These are phyloP conservation scores for Penicillium sumatraense DNA, from an alignment of 2,329 filamentous ascomycete species.

Conservation along the genomic window DNA sequence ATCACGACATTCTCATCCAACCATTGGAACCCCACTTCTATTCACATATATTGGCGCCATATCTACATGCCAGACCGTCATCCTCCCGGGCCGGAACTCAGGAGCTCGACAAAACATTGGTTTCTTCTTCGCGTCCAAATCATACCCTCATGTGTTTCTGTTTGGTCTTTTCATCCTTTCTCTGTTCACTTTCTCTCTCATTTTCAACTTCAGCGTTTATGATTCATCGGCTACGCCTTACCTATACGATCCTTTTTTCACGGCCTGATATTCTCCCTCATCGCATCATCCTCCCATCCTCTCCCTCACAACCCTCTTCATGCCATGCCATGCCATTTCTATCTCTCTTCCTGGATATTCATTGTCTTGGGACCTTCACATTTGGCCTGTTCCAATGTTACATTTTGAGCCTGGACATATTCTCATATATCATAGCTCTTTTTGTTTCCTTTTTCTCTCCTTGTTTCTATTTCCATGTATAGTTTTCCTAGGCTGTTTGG, in stretches of 20 bases:
- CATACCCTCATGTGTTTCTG: constrained; percentile 27
- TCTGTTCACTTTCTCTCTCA: not conserved
- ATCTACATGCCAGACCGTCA: constrained; percentile 14
- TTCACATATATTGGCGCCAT: constrained; percentile 13
- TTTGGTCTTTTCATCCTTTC: no score
- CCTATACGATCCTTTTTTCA: constrained; percentile 27
- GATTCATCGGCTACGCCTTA: constrained; percentile 22
- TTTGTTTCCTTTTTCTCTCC: constrained; percentile 11
- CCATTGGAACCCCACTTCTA: not conserved
- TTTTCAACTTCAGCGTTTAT: constrained; percentile 2
- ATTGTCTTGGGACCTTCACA: not conserved
- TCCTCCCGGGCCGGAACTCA: constrained; percentile 28
- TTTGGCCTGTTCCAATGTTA: constrained; percentile 10
- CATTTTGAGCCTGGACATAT: constrained; percentile 25
- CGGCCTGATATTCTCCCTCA: constrained; percentile 19
- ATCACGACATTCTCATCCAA: constrained; percentile 10
- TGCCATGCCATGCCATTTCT: not conserved
- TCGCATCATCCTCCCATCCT: constrained; percentile 15
- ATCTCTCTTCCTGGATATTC: not conserved
- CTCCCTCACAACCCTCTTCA: constrained; percentile 18
- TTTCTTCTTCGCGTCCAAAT: constrained; percentile 10
- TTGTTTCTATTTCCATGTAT: constrained; percentile 11
- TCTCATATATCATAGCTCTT: constrained; percentile 20
- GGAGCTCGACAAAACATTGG: constrained; percentile 7
- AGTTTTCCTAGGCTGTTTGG: constrained; percentile 10